A percentile compares a stretch with the other conserved stretches of the same genome.
phyloP scores from a whole-genome alignment of 495 filamentous ascomycete genomes.

The Penicillium desertorum region DNA sequence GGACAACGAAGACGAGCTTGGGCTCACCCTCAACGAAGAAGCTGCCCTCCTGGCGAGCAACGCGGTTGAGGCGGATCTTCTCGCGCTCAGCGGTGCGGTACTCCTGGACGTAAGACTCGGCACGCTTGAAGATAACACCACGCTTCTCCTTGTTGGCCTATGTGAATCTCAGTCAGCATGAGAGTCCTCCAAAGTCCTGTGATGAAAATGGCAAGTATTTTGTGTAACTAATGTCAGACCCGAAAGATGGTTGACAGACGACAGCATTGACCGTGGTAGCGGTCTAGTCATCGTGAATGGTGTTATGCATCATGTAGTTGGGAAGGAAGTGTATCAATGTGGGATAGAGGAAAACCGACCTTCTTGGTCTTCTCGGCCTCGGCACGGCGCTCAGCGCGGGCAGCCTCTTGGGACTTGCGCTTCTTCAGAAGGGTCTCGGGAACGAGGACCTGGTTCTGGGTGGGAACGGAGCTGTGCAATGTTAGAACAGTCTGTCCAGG shows the following conservation, averaged over 20 bases:
- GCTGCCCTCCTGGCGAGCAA: conserved; percentile 86
- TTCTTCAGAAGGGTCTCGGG: conserved; percentile 99
- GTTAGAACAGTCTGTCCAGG: conserved; percentile 72
- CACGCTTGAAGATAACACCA: conserved; percentile 97
- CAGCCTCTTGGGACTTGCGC: conserved; percentile 99
- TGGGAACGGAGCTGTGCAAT: conserved; percentile 75
- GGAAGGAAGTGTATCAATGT: conserved; percentile 1
- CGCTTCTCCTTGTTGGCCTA: conserved; percentile 98
- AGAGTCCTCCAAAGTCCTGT: conserved; percentile 17
- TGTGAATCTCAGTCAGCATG: conserved; percentile 42
- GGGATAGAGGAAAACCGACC: conserved; percentile 56
- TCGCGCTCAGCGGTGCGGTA: conserved; percentile 98
- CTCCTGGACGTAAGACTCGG: conserved; percentile 98
- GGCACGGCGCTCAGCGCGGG: conserved; percentile 78
- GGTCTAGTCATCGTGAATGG: conserved; percentile 81
- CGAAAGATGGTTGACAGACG: conserved; percentile 99
- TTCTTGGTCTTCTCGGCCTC: conserved; percentile 84
- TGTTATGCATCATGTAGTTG: conserved; percentile 69
- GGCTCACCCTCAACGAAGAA: conserved; percentile 92
- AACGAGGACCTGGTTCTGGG: conserved; percentile 88
- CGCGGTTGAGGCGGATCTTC: conserved; percentile 88
- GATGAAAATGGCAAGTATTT: conserved; percentile 19
- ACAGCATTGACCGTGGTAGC: conserved; percentile 79
- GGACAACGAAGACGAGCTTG: conserved; percentile 97
- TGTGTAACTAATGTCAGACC: conserved; percentile 70